Percentiles rank a stretch among this genome's conserved stretches.
Evolutionary conservation across 1,139 yeast species (phyloP).

Genomic region (Candida sanyaensis): DNA sequence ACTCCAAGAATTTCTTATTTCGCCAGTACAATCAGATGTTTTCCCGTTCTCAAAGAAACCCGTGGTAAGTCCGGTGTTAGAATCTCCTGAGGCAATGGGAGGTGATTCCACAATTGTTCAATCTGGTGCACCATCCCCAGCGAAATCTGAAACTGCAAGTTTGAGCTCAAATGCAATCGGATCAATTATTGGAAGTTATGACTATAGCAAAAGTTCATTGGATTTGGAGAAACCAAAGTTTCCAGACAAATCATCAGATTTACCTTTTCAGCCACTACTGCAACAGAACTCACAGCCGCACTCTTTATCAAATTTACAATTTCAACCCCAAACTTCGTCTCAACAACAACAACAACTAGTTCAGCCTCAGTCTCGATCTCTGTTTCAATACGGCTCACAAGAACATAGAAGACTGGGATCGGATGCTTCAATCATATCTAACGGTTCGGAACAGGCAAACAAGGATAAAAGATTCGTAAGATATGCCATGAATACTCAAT

Average conservation of each 20-base stretch:
- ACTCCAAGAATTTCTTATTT: constrained; percentile 23
- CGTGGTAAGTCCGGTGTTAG: constrained; percentile 16
- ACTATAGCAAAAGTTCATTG: constrained; percentile 27
- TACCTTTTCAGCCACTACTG: constrained; percentile 2
- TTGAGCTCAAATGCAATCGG: constrained; percentile 21
- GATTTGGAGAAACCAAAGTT: constrained; percentile 8
- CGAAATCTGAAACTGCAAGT: constrained; percentile 13
- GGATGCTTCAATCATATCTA: constrained; percentile 37
- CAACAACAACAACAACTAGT: not conserved
- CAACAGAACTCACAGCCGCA: not conserved
- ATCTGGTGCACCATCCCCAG: constrained; percentile 12
- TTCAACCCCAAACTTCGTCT: not conserved
- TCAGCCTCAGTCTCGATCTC: not conserved
- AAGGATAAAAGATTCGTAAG: constrained; percentile 45
- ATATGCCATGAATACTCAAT: constrained; percentile 46
- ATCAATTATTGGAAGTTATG: constrained; percentile 34
- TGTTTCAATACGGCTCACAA: not conserved
- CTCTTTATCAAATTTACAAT: not conserved
- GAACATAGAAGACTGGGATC: constrained; percentile 39
- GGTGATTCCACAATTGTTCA: constrained; percentile 10
- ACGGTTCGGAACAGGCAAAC: constrained; percentile 29
- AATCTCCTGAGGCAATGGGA: constrained; percentile 10
- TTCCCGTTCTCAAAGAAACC: constrained; percentile 9
- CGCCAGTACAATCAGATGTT: constrained; percentile 18
- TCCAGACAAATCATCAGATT: not conserved